These are phyloP conservation scores for Spizellomyces punctatus DNA, from an alignment of 192 early-diverging fungal genomes.

Conservation along the genomic window DNA sequence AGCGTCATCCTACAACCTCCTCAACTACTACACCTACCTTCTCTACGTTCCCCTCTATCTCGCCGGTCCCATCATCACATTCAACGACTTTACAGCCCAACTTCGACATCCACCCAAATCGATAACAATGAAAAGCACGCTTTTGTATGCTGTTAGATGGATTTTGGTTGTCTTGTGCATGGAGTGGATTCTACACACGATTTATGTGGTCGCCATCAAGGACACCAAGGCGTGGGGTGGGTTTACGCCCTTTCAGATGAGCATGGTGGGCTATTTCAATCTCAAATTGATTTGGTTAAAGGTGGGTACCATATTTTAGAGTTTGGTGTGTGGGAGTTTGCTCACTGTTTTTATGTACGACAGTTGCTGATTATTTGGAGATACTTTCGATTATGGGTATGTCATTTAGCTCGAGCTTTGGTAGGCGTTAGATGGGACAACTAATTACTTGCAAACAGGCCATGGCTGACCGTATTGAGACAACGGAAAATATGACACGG, in stretches of 20 bases:
- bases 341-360: neutral
- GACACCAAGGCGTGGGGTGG: conserved; percentile 83
- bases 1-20: conserved; percentile 70
- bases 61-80: conserved; percentile 94
- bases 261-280: conserved; percentile 86
- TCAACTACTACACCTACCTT: conserved; percentile 78
- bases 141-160: conserved; percentile 72
- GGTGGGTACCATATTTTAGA: conserved; percentile 26
- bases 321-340: neutral
- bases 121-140: conserved; percentile 4
- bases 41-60: conserved; percentile 92
- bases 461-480: conserved; percentile 84
- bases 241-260: conserved; percentile 78
- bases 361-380: conserved; percentile 94
- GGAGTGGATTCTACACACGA: conserved; percentile 85
- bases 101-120: conserved; percentile 35
- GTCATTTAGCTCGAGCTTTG: neutral
- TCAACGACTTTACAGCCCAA: conserved; percentile 89
- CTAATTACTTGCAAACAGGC: conserved; percentile 41
- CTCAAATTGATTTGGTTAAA: conserved; percentile 94
- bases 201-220: conserved; percentile 91
- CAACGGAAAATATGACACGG: conserved; percentile 92
- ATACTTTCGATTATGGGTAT: conserved; percentile 91
- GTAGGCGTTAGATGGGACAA: too few relatives aligned
- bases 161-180: conserved; percentile 67